Evolutionary conservation across 2,329 filamentous ascomycete species (phyloP).

Genomic region (Calonectria naviculata): DNA sequence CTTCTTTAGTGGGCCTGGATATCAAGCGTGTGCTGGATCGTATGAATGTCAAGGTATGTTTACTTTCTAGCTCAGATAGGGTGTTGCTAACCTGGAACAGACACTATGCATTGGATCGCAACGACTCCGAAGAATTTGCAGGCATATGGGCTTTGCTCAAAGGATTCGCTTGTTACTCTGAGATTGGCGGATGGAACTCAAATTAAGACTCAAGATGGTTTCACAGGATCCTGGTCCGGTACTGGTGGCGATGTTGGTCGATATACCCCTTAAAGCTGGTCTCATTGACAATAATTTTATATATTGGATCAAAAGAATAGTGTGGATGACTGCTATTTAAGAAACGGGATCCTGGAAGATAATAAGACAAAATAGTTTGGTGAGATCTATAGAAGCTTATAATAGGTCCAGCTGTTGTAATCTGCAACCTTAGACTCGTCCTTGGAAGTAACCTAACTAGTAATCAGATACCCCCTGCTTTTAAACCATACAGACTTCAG

Average conservation of each 20-base stretch:
- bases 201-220: background rate
- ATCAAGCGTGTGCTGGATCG: background rate
- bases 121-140: background rate
- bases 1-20: background rate
- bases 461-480: too few relatives aligned
- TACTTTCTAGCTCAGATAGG: too few relatives aligned
- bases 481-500: too few relatives aligned
- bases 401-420: too few relatives aligned
- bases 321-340: too few relatives aligned
- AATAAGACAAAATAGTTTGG: too few relatives aligned
- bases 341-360: too few relatives aligned
- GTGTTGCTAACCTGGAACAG: background rate
- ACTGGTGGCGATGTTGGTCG: background rate
- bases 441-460: too few relatives aligned
- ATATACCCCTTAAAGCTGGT: background rate
- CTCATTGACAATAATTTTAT: too few relatives aligned
- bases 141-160: background rate
- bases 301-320: too few relatives aligned
- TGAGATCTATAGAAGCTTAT: too few relatives aligned
- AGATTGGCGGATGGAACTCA: background rate
- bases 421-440: too few relatives aligned
- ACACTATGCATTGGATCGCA: background rate
- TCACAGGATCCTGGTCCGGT: background rate
- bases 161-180: background rate
- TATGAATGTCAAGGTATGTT: background rate